Percentiles rank a stretch among this genome's conserved stretches.
Evolutionary conservation across 768 basidiomycete species (phyloP).

Genomic region (Suillus placidus): DNA sequence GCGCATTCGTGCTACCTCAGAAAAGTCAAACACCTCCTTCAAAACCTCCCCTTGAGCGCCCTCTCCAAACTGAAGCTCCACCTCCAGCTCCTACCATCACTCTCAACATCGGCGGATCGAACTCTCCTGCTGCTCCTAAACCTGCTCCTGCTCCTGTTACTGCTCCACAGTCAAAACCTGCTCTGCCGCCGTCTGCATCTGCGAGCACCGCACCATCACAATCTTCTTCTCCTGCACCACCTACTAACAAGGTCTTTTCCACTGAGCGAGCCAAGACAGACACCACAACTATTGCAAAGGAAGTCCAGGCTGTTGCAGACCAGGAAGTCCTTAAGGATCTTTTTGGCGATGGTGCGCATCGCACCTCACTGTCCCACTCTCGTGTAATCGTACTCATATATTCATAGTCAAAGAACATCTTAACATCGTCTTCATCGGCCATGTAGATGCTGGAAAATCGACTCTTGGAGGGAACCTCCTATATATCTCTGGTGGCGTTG

Average conservation of each 20-base stretch:
- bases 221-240: slow-evolving; percentile 42
- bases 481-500: slow-evolving; percentile 89
- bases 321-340: slow-evolving; percentile 84
- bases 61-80: slow-evolving; percentile 63
- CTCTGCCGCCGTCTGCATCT: slow-evolving; percentile 32
- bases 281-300: slow-evolving; percentile 73
- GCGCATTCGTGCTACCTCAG: slow-evolving; percentile 45
- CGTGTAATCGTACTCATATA: slow-evolving; percentile 15
- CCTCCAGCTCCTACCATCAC: slow-evolving; percentile 78
- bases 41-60: slow-evolving; percentile 55
- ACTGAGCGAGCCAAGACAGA: slow-evolving; percentile 84
- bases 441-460: slow-evolving; percentile 99
- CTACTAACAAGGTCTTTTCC: slow-evolving; percentile 58
- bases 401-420: slow-evolving; percentile 82
- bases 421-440: slow-evolving; percentile 98
- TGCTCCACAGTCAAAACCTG: slow-evolving; percentile 30
- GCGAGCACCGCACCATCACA: slow-evolving; percentile 36
- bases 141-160: slow-evolving; percentile 34
- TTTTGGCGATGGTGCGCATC: slow-evolving; percentile 68
- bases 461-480: slow-evolving; percentile 97
- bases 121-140: slow-evolving; percentile 45
- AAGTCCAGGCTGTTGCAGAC: slow-evolving; percentile 80
- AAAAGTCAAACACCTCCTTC: slow-evolving; percentile 38
- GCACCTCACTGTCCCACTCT: slow-evolving; percentile 1
- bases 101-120: slow-evolving; percentile 78